These are phyloP conservation scores for Pseudozyma thailandica DNA, from an alignment of 1,284 basidiomycete species.

Conservation along the genomic window DNA sequence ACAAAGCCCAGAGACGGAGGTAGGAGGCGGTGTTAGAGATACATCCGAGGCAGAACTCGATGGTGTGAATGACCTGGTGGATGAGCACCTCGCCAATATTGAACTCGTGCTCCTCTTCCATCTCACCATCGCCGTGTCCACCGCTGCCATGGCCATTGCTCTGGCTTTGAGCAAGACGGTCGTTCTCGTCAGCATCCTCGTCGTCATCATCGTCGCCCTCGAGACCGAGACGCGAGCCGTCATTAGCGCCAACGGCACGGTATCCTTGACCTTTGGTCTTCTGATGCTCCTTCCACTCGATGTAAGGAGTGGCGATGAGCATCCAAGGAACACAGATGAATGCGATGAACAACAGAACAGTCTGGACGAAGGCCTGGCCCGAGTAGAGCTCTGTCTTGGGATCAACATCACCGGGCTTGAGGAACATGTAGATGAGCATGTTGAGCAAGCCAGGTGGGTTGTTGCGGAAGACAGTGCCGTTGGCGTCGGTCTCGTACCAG, in stretches of 20 bases:
- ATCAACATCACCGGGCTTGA: conserved; percentile 72
- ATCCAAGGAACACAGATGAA: conserved; percentile 94
- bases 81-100: conserved; percentile 95
- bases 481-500: conserved; percentile 77
- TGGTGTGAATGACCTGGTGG: conserved; percentile 83
- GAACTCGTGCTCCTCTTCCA: conserved; percentile 72
- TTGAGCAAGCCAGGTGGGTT: conserved; percentile 84
- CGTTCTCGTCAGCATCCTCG: conserved; percentile 70
- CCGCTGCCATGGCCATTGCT: conserved; percentile 80
- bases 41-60: conserved; percentile 95
- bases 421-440: conserved; percentile 68
- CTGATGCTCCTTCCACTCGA: conserved; percentile 89
- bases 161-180: conserved; percentile 66
- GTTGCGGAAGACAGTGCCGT: conserved; percentile 69
- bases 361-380: conserved; percentile 88
- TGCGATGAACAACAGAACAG: conserved; percentile 82
- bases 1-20: conserved; percentile 97
- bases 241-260: conserved; percentile 70
- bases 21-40: conserved; percentile 99
- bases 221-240: conserved; percentile 49
- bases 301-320: conserved; percentile 91
- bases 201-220: conserved; percentile 52
- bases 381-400: conserved; percentile 80
- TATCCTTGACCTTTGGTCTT: conserved; percentile 87
- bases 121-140: conserved; percentile 77